These are phyloP conservation scores for Teunomyces kruisii DNA, from an alignment of 805 yeast genomes.

Conservation along the genomic window DNA sequence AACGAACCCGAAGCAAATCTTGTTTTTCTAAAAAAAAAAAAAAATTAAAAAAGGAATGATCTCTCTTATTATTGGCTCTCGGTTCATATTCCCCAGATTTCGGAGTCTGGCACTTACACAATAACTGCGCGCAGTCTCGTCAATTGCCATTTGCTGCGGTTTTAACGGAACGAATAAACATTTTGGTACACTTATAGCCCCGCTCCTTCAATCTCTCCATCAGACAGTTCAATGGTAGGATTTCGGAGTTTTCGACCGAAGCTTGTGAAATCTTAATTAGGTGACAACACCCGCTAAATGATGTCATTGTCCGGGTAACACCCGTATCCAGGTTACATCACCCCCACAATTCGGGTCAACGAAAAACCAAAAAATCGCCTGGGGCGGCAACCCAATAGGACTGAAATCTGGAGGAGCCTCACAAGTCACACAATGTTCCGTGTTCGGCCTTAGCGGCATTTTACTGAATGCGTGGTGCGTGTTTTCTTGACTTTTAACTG, in stretches of 20 bases:
- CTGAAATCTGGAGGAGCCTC: background rate
- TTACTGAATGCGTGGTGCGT: background rate
- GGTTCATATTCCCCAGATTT: conserved; percentile 15
- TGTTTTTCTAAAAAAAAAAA: conserved; percentile 1
- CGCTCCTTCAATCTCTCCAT: no score
- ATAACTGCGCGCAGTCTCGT: background rate
- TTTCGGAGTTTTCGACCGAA: no score
- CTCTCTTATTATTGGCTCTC: conserved; percentile 2
- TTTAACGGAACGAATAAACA: background rate
- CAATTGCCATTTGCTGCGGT: background rate
- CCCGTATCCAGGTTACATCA: background rate
- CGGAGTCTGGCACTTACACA: conserved; percentile 11
- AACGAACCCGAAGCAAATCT: conserved; percentile 1
- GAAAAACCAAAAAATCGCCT: background rate
- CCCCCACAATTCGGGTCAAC: background rate
- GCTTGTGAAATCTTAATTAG: no score
- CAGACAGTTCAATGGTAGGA: no score
- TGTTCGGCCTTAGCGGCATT: background rate
- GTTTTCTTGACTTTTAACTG: background rate
- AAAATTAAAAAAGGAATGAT: conserved; percentile 1
- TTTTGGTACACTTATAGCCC: no score
- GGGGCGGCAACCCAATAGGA: background rate
- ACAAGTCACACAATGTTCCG: background rate
- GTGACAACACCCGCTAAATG: background rate
- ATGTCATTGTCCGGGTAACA: background rate